Percentiles rank a stretch among this genome's conserved stretches.
These are phyloP conservation scores for Amauroascus verrucosus DNA, from an alignment of 2,329 filamentous ascomycete species.

Conservation along the genomic window DNA sequence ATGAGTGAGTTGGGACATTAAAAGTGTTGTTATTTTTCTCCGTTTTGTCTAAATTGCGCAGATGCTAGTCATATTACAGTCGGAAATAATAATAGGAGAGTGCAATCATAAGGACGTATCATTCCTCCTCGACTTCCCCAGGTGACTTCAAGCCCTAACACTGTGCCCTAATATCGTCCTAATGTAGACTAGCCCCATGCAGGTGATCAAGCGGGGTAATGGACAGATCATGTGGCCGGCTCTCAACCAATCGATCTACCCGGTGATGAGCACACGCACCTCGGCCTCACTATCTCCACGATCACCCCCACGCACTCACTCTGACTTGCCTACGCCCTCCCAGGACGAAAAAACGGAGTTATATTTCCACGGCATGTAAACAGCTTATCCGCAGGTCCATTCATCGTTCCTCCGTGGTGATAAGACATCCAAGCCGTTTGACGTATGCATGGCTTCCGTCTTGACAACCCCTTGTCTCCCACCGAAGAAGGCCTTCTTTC, in stretches of 20 bases:
- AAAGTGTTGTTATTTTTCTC: conserved; percentile 3
- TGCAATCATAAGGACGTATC: background rate
- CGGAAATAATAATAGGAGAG: background rate
- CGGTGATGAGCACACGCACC: background rate
- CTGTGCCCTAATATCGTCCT: conserved; percentile 4
- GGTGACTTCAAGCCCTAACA: conserved; percentile 5
- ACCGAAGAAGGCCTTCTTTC: background rate
- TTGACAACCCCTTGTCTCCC: background rate
- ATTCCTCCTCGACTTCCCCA: background rate
- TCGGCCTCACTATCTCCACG: background rate
- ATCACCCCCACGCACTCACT: too few relatives aligned
- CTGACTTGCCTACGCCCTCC: too few relatives aligned
- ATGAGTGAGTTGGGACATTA: background rate
- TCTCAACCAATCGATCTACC: background rate
- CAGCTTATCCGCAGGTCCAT: background rate
- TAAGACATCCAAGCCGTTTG: background rate
- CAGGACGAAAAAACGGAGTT: too few relatives aligned
- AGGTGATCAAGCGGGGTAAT: conserved; percentile 8
- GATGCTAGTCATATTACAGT: background rate
- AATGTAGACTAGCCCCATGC: background rate
- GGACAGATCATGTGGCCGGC: conserved; percentile 7
- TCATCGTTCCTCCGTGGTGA: background rate
- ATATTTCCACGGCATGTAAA: background rate
- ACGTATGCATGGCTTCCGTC: background rate
- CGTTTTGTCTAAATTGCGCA: conserved; percentile 1